These are phyloP conservation scores for Podospora pseudocomata DNA, from an alignment of 495 filamentous ascomycete species.

Conservation along the genomic window DNA sequence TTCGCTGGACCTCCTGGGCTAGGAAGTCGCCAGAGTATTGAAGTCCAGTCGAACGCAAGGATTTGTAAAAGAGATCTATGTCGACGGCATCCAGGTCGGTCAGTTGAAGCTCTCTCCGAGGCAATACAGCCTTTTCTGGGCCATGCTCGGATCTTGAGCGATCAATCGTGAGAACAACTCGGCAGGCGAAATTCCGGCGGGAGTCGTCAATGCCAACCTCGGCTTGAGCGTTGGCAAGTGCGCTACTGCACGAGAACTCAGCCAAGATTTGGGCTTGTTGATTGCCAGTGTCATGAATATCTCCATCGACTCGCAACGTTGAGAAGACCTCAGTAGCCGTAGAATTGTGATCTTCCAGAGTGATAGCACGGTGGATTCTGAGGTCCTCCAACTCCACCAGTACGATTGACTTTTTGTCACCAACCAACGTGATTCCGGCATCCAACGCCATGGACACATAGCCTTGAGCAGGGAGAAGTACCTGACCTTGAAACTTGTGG, in stretches of 20 bases:
- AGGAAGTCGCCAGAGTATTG: background rate
- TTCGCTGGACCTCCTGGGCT: background rate
- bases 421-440: background rate
- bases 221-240: background rate
- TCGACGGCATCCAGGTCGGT: background rate
- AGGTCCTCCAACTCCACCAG: background rate
- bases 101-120: background rate
- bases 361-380: background rate
- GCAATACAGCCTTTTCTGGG: background rate
- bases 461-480: slow-evolving; percentile 55
- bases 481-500: slow-evolving; percentile 36
- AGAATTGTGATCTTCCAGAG: background rate
- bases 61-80: background rate
- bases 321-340: background rate
- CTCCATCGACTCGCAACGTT: background rate
- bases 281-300: background rate
- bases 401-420: background rate
- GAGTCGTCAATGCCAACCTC: background rate
- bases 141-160: background rate
- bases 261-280: background rate
- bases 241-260: background rate
- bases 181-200: background rate
- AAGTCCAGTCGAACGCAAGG: background rate
- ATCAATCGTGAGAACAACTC: background rate
- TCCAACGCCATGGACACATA: slow-evolving; percentile 56